phyloP scores from a whole-genome alignment of 116 monocot species.

The Posidonia oceanica region DNA sequence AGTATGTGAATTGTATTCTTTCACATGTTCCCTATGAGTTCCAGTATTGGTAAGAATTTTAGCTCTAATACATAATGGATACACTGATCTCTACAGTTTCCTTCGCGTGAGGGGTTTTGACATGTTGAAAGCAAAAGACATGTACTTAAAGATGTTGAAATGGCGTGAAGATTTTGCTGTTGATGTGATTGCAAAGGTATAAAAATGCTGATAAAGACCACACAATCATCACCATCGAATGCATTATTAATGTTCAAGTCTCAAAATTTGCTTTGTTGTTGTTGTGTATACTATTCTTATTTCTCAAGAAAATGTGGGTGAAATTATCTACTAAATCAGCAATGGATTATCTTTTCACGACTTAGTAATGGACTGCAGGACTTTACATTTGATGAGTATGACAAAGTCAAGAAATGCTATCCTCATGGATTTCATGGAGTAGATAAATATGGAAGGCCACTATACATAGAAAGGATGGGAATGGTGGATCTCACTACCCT shows the following conservation, averaged over 20 bases:
- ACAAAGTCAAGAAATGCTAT: conserved; percentile 43
- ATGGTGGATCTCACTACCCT: conserved; percentile 27
- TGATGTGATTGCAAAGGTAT: conserved; percentile 40
- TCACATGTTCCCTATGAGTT: too few relatives aligned
- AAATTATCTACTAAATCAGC: too few relatives aligned
- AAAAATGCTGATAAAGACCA: background rate
- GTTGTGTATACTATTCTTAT: too few relatives aligned
- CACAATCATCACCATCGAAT: too few relatives aligned
- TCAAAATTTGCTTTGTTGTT: too few relatives aligned
- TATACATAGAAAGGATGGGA: conserved; percentile 62
- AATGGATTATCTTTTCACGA: background rate
- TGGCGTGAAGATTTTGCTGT: conserved; percentile 52
- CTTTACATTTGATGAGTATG: conserved; percentile 42
- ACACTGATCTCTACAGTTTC: conserved; percentile 19
- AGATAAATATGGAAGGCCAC: conserved; percentile 47
- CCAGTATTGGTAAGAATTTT: too few relatives aligned
- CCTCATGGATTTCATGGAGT: conserved; percentile 70
- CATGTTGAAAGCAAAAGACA: conserved; percentile 26
- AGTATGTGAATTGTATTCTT: too few relatives aligned
- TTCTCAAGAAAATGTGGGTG: too few relatives aligned
- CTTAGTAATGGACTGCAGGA: conserved; percentile 18
- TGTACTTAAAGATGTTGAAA: conserved; percentile 52
- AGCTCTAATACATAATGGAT: too few relatives aligned
- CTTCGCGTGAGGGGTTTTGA: conserved; percentile 43
- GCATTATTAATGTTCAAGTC: too few relatives aligned